These are phyloP conservation scores for Pseudopediastrum boryanum DNA, from an alignment of 139 green algal genomes.

Conservation along the genomic window DNA sequence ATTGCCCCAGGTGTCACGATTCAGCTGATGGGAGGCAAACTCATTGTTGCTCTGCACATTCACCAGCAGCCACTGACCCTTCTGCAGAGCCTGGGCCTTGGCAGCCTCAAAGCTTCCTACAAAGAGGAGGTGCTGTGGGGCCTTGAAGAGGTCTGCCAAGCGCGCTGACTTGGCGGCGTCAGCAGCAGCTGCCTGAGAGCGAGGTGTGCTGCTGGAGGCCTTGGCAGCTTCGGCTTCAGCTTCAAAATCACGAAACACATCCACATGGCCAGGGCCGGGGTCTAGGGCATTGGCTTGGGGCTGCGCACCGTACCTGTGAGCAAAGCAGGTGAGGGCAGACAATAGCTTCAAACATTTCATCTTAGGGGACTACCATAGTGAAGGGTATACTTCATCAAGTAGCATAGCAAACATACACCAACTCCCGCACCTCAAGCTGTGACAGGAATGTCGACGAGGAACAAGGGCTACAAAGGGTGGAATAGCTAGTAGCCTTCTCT, in stretches of 20 bases:
- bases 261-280: conserved; percentile 40
- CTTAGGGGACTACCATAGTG: no score
- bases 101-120: conserved; percentile 64
- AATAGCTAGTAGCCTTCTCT: no score
- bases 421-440: no score
- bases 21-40: conserved; percentile 84
- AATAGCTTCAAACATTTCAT: no score
- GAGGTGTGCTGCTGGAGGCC: background rate
- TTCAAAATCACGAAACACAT: conserved; percentile 71
- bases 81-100: background rate
- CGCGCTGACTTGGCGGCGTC: conserved; percentile 9
- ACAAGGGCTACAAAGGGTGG: no score
- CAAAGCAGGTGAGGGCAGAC: no score
- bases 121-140: conserved; percentile 68
- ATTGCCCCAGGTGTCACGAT: conserved; percentile 86
- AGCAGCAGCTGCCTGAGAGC: background rate
- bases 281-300: background rate
- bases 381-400: no score
- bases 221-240: conserved; percentile 20
- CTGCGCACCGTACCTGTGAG: conserved; percentile 25
- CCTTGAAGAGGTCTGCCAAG: conserved; percentile 72
- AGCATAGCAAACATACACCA: no score
- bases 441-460: no score
- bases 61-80: conserved; percentile 77
- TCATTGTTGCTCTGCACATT: conserved; percentile 82